Conservation (phyloP, 192 early-diverging fungal genomes). For the Gaertneriomyces sp. region DNA sequence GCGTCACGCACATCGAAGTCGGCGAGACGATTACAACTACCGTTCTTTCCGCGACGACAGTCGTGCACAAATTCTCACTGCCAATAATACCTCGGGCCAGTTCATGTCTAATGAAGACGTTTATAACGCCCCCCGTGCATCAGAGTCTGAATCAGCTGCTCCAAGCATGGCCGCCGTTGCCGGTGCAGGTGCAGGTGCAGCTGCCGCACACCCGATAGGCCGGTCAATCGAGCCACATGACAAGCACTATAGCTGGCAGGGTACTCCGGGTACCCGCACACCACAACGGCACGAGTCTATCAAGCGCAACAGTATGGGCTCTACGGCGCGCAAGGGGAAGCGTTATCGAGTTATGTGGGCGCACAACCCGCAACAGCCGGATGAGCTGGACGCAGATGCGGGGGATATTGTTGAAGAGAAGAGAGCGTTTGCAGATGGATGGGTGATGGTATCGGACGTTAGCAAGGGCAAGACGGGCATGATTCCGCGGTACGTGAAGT, state of each 20-base stretch:
- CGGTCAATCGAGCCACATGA: neutral
- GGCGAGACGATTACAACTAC: too few relatives aligned
- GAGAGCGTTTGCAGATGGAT: slow-evolving; percentile 25
- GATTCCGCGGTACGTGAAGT: slow-evolving; percentile 6
- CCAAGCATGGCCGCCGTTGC: neutral
- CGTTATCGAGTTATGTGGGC: slow-evolving; percentile 17
- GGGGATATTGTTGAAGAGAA: slow-evolving; percentile 28
- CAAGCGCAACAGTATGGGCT: too few relatives aligned
- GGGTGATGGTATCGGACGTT: slow-evolving; percentile 23
- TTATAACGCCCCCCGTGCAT: neutral
- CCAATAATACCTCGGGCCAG: too few relatives aligned
- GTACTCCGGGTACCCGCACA: too few relatives aligned
- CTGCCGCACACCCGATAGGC: neutral
- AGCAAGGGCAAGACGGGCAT: slow-evolving; percentile 16
- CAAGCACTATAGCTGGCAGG: too few relatives aligned
- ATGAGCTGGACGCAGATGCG: slow-evolving; percentile 18
- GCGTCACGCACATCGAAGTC: neutral
- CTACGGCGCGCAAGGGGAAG: neutral
- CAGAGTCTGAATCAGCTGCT: neutral
- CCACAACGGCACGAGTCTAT: too few relatives aligned
- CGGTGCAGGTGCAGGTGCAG: neutral
- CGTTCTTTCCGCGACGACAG: too few relatives aligned
- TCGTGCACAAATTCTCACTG: too few relatives aligned
- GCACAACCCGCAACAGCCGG: slow-evolving; percentile 8
- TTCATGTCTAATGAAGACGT: neutral